Base-by-base conservation (phyloP, 768 basidiomycete species). In the Trametes elegans region DNA sequence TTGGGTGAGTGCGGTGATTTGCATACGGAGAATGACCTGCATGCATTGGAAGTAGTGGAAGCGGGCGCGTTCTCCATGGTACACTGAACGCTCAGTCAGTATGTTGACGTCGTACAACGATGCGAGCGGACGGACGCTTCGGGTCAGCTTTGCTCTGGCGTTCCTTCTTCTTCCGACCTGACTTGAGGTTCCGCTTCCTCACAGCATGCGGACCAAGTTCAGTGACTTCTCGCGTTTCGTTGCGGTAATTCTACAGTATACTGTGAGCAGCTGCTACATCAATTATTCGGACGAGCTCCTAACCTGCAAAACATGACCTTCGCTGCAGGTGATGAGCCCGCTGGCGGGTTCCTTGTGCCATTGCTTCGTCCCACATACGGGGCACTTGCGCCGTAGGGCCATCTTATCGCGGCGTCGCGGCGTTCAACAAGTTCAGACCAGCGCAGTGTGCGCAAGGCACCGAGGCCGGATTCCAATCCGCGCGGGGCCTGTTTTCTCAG, bases 261-360 rank as follows among this genome's bases (percentile, higher is more conserved):
- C 14, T 2, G 14, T 16, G 5, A n/a, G n/a, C n/a, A n/a, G n/a
- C n/a, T n/a, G n/a, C n/a, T n/a, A n/a, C n/a, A n/a, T n/a, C n/a
- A n/a, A n/a, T n/a, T n/a, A n/a, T n/a, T n/a, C n/a, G n/a, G n/a
- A n/a, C n/a, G n/a, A n/a, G n/a, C n/a, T 10, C 1, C 23, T 5
- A 67, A 92, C 93, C 79, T 92, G 89, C 27, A 93, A 79, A 56
- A 96, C 81, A 69, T 97, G 94, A 9, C 94, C 94, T 66, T 97
- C 94, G 60, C 85, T 88, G 70, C 94, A 97, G 2, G 87, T 85
- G 38, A 94, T 80, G 38, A 88, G 75, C 1, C 94, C 94, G 31
- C 85, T 88, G 0, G 84, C 79, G 10, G 84, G 82, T 55, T 93
- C 90, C 65, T 91, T 94, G 63, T 90, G 84, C 93, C 93, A 97